Percentiles rank a stretch among this genome's conserved stretches.
phyloP scores from a whole-genome alignment of 306 rosid species.

The Quercus wislizeni region DNA sequence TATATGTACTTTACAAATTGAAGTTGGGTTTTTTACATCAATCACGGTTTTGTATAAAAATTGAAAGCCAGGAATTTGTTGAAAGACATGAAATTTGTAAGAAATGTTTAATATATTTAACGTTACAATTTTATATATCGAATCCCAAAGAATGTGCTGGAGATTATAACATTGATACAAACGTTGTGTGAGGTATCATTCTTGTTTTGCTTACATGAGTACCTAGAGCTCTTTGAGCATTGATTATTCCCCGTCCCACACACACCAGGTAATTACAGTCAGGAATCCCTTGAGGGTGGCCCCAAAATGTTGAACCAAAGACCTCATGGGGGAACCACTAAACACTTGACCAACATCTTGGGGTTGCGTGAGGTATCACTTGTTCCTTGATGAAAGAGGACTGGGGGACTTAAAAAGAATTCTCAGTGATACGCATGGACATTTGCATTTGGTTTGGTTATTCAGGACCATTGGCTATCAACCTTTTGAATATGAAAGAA shows the following conservation, averaged over 20 bases:
- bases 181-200: neutral
- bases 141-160: neutral
- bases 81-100: neutral
- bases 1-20: neutral
- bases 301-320: too few species aligned
- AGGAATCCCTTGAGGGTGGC: too few species aligned
- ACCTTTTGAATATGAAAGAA: neutral
- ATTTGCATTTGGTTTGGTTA: neutral
- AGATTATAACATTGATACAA: neutral
- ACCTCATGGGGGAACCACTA: too few species aligned
- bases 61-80: neutral
- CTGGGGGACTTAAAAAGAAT: neutral
- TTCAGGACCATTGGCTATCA: neutral
- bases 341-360: too few species aligned
- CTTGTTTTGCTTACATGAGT: too few species aligned
- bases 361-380: constrained; percentile 1
- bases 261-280: too few species aligned
- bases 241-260: too few species aligned
- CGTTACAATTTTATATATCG: neutral
- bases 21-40: neutral
- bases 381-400: neutral
- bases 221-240: too few species aligned
- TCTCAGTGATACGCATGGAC: neutral
- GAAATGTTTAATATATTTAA: neutral
- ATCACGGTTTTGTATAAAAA: neutral